Base-by-base conservation (phyloP, 164 flowering plant species). In the Stephania japonica region DNA sequence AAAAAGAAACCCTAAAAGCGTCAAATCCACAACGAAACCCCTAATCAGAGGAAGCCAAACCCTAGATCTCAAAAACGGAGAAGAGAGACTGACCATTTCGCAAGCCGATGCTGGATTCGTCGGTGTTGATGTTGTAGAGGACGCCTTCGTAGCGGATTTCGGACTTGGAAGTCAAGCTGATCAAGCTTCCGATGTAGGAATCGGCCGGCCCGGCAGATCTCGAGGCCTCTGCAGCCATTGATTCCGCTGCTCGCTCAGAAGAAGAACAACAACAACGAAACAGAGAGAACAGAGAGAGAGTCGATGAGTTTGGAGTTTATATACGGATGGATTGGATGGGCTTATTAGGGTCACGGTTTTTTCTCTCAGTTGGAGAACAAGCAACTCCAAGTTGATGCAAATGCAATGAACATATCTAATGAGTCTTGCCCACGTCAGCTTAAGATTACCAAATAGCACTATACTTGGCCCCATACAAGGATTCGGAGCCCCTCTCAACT, bases 121-220 rank as follows among this genome's bases (percentile, higher is more conserved):
- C 92, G 16, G 97, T 89, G 83, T 94, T 87, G 84, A 94, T 89
- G 80, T 86, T 87, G 88, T 83, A 90, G 1, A 94, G 84, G 75
- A 94, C 79, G 56, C 98, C 97, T 79, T 94, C 98, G 73, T 90
- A 94, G 43, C 98, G 85, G 81, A 94, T 92, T 82, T 90, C 96
- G 61, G 85, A 86, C 85, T 90, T 92, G 10, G 97, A 91, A 42
- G 96, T 94, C 85, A 94, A 87, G 79, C 97, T 94, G 41, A 94
- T 94, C 87, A 94, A 85, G 81, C 97, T 89, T 13, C 98, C 98
- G 76, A 94, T 86, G 87, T 94, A 92, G 8, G 98, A 85, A 79
- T 93, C 97, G 42, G 97, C 95, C 42, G 90, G 71, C 14, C 90
- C 81, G 23, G 83, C 63, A 65, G 83, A 86, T 82, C 88, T 83